Conservation (phyloP, 1,139 yeast species). For the Arxiozyma heterogenica region DNA sequence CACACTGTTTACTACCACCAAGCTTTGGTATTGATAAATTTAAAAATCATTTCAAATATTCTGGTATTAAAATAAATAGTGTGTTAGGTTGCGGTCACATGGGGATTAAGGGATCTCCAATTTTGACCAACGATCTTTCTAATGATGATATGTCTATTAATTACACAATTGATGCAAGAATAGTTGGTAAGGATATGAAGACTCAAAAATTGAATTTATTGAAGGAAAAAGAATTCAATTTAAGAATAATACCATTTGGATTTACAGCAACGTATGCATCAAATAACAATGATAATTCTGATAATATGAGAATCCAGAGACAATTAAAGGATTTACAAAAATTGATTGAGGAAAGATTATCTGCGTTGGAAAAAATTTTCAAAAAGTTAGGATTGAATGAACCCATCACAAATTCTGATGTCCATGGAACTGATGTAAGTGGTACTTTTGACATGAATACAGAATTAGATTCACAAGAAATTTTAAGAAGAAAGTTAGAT, state of each 20-base stretch:
- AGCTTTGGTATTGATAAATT: constrained; percentile 50
- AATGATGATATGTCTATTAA: constrained; percentile 25
- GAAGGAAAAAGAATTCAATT: constrained; percentile 26
- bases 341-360: constrained; percentile 18
- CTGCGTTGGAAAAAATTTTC: constrained; percentile 17
- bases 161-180: constrained; percentile 29
- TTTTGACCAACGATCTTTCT: constrained; percentile 32
- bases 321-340: constrained; percentile 16
- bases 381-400: constrained; percentile 13
- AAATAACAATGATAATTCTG: neutral
- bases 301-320: constrained; percentile 5
- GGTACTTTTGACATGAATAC: constrained; percentile 16
- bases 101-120: constrained; percentile 34
- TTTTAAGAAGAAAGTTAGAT: constrained; percentile 17
- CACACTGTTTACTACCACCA: constrained; percentile 57
- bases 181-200: constrained; percentile 24
- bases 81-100: constrained; percentile 36
- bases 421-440: constrained; percentile 17
- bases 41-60: constrained; percentile 28
- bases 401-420: constrained; percentile 16
- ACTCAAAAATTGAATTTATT: constrained; percentile 19
- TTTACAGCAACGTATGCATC: constrained; percentile 9
- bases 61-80: constrained; percentile 25
- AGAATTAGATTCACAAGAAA: constrained; percentile 16
- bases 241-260: constrained; percentile 34